Conservation (phyloP, 1,284 basidiomycete genomes). For the Fomitopsis schrenkii region DNA sequence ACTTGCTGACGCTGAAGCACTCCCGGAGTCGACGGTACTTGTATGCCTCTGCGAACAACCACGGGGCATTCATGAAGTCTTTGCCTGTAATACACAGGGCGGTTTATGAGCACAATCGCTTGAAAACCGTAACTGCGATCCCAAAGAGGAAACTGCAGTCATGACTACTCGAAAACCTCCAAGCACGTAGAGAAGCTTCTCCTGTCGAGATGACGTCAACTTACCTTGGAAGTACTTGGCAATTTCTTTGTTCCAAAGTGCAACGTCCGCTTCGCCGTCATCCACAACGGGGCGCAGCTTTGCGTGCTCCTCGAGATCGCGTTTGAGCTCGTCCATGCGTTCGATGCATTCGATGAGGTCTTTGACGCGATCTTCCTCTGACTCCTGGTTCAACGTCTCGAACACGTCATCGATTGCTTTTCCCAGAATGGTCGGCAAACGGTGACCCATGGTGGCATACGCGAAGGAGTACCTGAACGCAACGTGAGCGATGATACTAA, state of each 20-base stretch:
- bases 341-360: slow-evolving; percentile 89
- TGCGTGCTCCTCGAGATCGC: slow-evolving; percentile 74
- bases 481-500: background rate
- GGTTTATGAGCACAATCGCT: background rate
- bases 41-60: slow-evolving; percentile 97
- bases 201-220: slow-evolving; percentile 4
- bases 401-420: slow-evolving; percentile 95
- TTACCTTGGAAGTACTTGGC: slow-evolving; percentile 89
- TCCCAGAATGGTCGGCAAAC: slow-evolving; percentile 92
- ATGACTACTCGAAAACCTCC: no score
- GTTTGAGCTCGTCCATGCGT: slow-evolving; percentile 82
- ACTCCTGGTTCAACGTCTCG: slow-evolving; percentile 86
- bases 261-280: slow-evolving; percentile 91
- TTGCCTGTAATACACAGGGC: slow-evolving; percentile 51
- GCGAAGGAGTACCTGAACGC: slow-evolving; percentile 95
- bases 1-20: slow-evolving; percentile 91
- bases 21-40: slow-evolving; percentile 96
- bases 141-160: background rate
- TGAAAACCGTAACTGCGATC: background rate
- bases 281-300: slow-evolving; percentile 86
- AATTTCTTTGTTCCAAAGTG: slow-evolving; percentile 97
- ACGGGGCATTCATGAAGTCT: slow-evolving; percentile 95
- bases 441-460: slow-evolving; percentile 90
- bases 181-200: background rate
- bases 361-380: slow-evolving; percentile 79